Base-by-base conservation (phyloP, 306 rosid species). In the Cicer pinnatifidum region DNA sequence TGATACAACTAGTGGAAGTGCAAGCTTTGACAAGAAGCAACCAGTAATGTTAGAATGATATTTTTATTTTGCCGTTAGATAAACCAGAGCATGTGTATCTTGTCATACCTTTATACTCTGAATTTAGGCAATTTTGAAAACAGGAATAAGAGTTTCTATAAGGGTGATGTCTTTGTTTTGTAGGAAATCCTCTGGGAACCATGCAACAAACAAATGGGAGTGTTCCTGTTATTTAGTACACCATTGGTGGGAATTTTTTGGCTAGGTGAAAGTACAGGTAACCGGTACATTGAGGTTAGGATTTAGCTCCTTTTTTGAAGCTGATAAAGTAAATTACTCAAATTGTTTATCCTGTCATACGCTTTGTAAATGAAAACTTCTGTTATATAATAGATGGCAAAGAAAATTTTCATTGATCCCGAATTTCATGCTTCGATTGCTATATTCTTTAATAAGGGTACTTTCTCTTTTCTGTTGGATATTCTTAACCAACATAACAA, bases 151-250 rank as follows among this genome's bases (percentile, higher is more conserved):
- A 28, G 67, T 41, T 41, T 41, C 47, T 51, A 3, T 23, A 12
- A 50, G 52, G 64, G 45, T 68, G 69, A 64, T 82, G 75, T 78
- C 76, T 72, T 81, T 82, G 86, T 64, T 81, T 6, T 87, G 82
- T 80, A 90, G 98, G 90, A 72, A 85, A 87, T 84, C 82, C 96
- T 7, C 69, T 90, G 80, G 86, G 85, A 69, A 70, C 89, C 71
- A 78, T 86, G 78, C 97, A 89, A 70, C 93, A 88, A 82, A 84
- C 88, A 81, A 89, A 85, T 51, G 93, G 91, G 64, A 80, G 89
- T 60, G 91, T 91, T 89, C 92, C 88, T 67, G 98, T 90, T 59
- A 76, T 82, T 83, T 90, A 90, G 87, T 60, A 84, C 47, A 84
- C 47, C 67, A 64, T 58, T 44, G 73, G 75, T 63, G 73, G 81